phyloP scores from a whole-genome alignment of 2,329 filamentous ascomycete genomes.

The Colletotrichum sidae region DNA sequence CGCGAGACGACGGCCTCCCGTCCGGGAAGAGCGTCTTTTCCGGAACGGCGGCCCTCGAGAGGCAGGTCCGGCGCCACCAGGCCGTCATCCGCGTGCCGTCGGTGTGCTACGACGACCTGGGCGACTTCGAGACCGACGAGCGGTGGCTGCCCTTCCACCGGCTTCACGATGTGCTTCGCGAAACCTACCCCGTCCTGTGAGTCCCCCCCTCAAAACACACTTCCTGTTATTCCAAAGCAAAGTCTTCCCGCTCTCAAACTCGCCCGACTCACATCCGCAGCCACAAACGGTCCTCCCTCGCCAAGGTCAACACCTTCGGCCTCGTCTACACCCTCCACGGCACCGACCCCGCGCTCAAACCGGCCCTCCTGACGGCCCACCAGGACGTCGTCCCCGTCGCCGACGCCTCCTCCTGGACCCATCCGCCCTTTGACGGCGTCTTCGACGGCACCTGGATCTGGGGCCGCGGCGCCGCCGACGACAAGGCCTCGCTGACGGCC shows the following conservation, averaged over 20 bases:
- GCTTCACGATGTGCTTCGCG: slow-evolving; percentile 59
- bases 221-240: background rate
- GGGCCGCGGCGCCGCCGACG: slow-evolving; percentile 56
- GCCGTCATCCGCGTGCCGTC: slow-evolving; percentile 67
- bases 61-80: slow-evolving; percentile 62
- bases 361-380: slow-evolving; percentile 55
- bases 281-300: slow-evolving; percentile 55
- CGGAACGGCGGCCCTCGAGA: slow-evolving; percentile 47
- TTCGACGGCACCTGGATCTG: slow-evolving; percentile 57
- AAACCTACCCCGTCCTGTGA: slow-evolving; percentile 63
- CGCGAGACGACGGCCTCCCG: slow-evolving; percentile 49
- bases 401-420: slow-evolving; percentile 57
- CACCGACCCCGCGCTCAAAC: slow-evolving; percentile 59
- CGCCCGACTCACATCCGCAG: slow-evolving; percentile 40
- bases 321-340: slow-evolving; percentile 71
- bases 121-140: slow-evolving; percentile 62
- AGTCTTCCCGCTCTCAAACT: no score
- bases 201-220: slow-evolving; percentile 38
- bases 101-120: slow-evolving; percentile 67
- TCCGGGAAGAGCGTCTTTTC: slow-evolving; percentile 47
- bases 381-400: slow-evolving; percentile 58
- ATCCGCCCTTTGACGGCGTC: slow-evolving; percentile 55
- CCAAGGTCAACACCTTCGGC: slow-evolving; percentile 72
- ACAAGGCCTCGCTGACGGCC: slow-evolving; percentile 57
- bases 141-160: slow-evolving; percentile 66